Conservation (phyloP, 1,139 yeast species). For the Yarrowia galli region DNA sequence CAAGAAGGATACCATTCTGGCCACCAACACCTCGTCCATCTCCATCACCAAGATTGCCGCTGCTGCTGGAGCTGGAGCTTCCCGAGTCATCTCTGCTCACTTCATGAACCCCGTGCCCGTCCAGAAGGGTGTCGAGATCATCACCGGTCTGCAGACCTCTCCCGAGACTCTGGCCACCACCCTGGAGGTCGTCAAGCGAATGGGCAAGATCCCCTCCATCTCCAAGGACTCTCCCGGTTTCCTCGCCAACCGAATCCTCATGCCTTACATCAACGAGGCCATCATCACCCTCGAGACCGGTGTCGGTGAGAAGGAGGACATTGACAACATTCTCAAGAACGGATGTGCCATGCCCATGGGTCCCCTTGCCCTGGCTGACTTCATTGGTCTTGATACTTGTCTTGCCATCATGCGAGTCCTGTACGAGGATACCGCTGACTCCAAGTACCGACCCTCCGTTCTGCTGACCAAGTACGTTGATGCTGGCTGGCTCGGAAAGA, state of each 20-base stretch:
- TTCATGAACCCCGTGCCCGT: conserved; percentile 59
- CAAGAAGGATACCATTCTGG: conserved; percentile 50
- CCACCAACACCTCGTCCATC: conserved; percentile 57
- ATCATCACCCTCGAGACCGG: conserved; percentile 55
- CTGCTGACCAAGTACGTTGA: conserved; percentile 54
- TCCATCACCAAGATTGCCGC: conserved; percentile 56
- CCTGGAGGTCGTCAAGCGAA: conserved; percentile 48
- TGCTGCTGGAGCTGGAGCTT: conserved; percentile 54
- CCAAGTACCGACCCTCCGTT: conserved; percentile 55
- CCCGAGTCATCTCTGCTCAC: conserved; percentile 55
- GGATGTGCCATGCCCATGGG: conserved; percentile 61
- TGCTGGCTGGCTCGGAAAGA: conserved; percentile 56
- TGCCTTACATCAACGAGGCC: conserved; percentile 58
- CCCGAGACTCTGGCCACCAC: conserved; percentile 50
- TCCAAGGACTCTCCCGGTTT: conserved; percentile 56
- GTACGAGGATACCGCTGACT: conserved; percentile 54
- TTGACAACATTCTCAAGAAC: conserved; percentile 56
- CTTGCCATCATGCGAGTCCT: conserved; percentile 55
- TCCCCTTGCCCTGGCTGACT: conserved; percentile 55
- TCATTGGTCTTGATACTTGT: conserved; percentile 57
- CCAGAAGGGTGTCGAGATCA: conserved; percentile 57
- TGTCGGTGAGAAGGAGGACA: conserved; percentile 53
- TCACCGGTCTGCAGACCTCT: conserved; percentile 55
- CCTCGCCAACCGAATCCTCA: conserved; percentile 54
- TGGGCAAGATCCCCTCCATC: conserved; percentile 54